A percentile compares a stretch with the other conserved stretches of the same genome.
Evolutionary conservation across 805 yeast species (phyloP).

Genomic region (Spencermartinsiella europaea): DNA sequence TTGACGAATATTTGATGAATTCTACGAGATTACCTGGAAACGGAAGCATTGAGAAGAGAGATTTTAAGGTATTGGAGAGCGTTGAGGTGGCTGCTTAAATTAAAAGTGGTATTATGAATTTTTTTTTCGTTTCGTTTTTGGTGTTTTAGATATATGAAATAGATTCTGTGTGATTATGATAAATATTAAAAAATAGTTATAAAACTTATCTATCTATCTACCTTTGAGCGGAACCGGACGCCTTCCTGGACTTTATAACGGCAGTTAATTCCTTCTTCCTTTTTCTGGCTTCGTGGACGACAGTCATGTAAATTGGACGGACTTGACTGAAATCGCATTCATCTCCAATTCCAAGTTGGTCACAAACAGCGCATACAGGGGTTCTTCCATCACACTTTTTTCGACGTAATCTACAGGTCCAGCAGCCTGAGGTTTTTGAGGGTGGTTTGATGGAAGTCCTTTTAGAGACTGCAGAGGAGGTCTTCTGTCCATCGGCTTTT

Average conservation of each 20-base stretch:
- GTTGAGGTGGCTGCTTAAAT: constrained; percentile 3
- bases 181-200: background rate
- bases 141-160: constrained; percentile 1
- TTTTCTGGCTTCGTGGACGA: too few species aligned
- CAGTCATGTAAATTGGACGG: too few species aligned
- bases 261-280: too few species aligned
- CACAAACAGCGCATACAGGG: constrained; percentile 58
- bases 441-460: too few species aligned
- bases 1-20: constrained; percentile 75
- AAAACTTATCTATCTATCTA: background rate
- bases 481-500: too few species aligned
- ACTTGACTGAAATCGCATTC: too few species aligned
- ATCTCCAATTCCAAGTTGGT: constrained; percentile 47
- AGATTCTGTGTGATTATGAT: background rate
- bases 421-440: constrained; percentile 45
- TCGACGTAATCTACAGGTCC: constrained; percentile 73
- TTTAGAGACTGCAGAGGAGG: too few species aligned
- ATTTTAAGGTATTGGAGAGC: constrained; percentile 32
- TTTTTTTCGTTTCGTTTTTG: constrained; percentile 1
- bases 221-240: too few species aligned
- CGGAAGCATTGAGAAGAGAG: constrained; percentile 86
- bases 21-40: constrained; percentile 83
- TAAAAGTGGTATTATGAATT: background rate
- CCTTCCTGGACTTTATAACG: too few species aligned
- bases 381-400: constrained; percentile 66